phyloP scores from a whole-genome alignment of 2,329 filamentous ascomycete genomes.

The Aspergillus luchuensis region DNA sequence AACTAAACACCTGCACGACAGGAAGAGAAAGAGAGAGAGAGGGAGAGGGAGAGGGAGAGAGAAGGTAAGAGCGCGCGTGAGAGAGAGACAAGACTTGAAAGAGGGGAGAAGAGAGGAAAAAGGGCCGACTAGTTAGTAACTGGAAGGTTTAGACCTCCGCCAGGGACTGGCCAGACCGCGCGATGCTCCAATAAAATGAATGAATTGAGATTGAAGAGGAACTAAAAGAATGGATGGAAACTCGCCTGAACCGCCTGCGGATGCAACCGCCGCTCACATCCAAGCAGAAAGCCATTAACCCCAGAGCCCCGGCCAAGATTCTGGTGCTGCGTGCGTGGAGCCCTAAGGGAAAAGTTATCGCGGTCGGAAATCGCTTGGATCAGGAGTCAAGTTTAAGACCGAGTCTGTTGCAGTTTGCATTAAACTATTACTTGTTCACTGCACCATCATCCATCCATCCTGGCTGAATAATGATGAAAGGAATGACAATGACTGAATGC shows the following conservation, averaged over 20 bases:
- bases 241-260: neutral
- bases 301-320: neutral
- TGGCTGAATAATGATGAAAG: neutral
- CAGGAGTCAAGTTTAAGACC: neutral
- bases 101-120: neutral
- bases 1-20: neutral
- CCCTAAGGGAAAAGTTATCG: neutral
- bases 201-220: neutral
- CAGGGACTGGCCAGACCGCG: conserved; percentile 3
- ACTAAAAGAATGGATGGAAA: conserved; percentile 4
- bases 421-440: neutral
- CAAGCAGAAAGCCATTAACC: neutral
- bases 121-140: neutral
- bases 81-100: neutral
- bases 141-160: neutral
- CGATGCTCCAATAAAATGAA: neutral
- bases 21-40: neutral
- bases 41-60: neutral
- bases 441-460: neutral
- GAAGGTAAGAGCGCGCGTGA: neutral
- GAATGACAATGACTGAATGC: neutral
- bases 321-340: neutral
- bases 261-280: conserved; percentile 1
- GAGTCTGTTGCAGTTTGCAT: no score
- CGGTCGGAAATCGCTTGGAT: neutral